A percentile compares a stretch with the other conserved stretches of the same genome.
These are phyloP conservation scores for Solanum neorickii DNA, from an alignment of 257 asterid species.

Conservation along the genomic window DNA sequence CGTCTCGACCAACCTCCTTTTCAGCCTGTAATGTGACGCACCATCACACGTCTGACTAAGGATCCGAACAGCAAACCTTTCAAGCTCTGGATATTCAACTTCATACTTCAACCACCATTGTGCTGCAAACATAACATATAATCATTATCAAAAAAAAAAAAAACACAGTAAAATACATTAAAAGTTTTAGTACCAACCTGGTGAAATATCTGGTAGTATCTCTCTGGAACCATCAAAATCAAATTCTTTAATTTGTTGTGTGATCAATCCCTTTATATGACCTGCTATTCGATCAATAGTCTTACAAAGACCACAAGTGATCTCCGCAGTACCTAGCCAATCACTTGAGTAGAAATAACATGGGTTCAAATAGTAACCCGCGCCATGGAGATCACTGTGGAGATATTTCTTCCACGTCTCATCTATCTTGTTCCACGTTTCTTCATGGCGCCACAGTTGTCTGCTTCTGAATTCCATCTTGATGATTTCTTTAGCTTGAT, in stretches of 20 bases:
- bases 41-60: constrained; percentile 53
- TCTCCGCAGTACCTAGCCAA: constrained; percentile 30
- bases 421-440: constrained; percentile 44
- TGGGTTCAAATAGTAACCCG: constrained; percentile 55
- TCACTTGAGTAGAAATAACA: constrained; percentile 23
- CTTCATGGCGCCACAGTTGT: constrained; percentile 13
- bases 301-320: constrained; percentile 22
- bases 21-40: constrained; percentile 36
- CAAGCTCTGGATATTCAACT: constrained; percentile 33
- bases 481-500: constrained; percentile 53
- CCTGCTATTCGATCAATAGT: constrained; percentile 19
- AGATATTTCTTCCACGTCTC: constrained; percentile 43
- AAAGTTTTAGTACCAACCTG: constrained; percentile 17
- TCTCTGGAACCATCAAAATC: constrained; percentile 5
- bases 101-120: constrained; percentile 58
- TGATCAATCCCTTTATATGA: constrained; percentile 5
- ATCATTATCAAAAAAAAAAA: background rate
- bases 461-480: constrained; percentile 16
- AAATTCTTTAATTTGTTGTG: constrained; percentile 18
- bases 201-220: constrained; percentile 6
- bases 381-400: constrained; percentile 52
- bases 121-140: constrained; percentile 16
- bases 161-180: no score
- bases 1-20: constrained; percentile 24
- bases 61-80: constrained; percentile 31